Evolutionary conservation across 768 basidiomycete genomes (phyloP).

Genomic region (Paxillus ammoniavirescens): DNA sequence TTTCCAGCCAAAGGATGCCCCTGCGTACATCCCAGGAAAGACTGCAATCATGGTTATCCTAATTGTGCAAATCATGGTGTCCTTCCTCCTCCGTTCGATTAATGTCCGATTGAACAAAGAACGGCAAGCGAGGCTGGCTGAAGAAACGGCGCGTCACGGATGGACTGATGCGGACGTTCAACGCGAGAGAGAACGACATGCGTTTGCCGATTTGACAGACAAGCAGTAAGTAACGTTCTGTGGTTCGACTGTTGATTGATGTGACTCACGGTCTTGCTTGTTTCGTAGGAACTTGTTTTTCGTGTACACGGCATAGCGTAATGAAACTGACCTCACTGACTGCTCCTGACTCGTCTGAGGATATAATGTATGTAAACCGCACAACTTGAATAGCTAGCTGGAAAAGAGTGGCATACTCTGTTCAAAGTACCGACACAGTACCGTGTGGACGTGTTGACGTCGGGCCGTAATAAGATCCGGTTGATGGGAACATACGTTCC

Average conservation of each 20-base stretch:
- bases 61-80: conserved; percentile 48
- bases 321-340: neutral
- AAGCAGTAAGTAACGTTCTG: conserved; percentile 45
- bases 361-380: too few species aligned
- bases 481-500: neutral
- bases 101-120: conserved; percentile 53
- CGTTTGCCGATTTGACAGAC: conserved; percentile 64
- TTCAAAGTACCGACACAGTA: too few species aligned
- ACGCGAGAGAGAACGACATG: conserved; percentile 56
- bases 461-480: neutral
- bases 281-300: conserved; percentile 55
- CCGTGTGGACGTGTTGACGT: too few species aligned
- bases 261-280: neutral
- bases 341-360: too few species aligned
- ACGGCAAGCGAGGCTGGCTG: conserved; percentile 41
- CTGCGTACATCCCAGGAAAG: conserved; percentile 65
- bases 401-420: too few species aligned
- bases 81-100: conserved; percentile 49
- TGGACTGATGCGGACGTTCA: conserved; percentile 61
- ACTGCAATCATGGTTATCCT: conserved; percentile 62
- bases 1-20: conserved; percentile 60
- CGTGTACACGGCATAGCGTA: conserved; percentile 49
- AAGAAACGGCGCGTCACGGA: conserved; percentile 43
- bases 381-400: too few species aligned
- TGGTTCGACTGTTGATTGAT: neutral